Base-by-base conservation (phyloP, 1,284 basidiomycete species). In the Meira nashicola region DNA sequence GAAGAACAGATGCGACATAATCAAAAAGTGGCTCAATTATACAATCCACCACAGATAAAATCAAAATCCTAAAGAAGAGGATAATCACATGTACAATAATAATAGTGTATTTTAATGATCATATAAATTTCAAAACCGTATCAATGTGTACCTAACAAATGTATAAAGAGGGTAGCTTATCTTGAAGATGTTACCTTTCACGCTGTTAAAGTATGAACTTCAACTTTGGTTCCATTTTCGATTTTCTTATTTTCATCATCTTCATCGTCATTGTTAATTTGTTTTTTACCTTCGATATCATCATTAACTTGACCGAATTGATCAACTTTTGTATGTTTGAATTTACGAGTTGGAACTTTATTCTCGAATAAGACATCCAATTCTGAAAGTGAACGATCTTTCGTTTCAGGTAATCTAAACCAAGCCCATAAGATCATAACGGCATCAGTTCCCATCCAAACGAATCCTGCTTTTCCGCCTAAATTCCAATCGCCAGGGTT, bases 401-500 rank as follows among this genome's bases (percentile, higher is more conserved):
- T 78, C 11, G 80, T 76, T 58, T 81, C 81, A 19, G 80, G 80
- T 1, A 80, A 59, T 9, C 71, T 61, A 73, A 76, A 71, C 58
- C 53, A 74, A 58, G 60, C 62, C 65, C 78, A 82, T 39, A 81
- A 47, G 59, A 81, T 60, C 65, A 76, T 80, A 25, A 80, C 63
- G 61, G 77, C 63, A 57, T 77, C 68, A 1, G 73, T 73, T 14
- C 76, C 80, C 6, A 70, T 71, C 78, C 78, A 82, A 68, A 82
- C 79, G 50, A 80, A 65, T 19, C 76, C 81, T 21, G 65, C 62
- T 66, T 79, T 79, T 1, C 74, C 72, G 1, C 80, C 80, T 77
- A 78, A 79, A 59, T 81, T 79, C 80, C 82, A 82, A 6, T 71
- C 77, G 0, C 59, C 65, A 1, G 78, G 74, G 59, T 71, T 78